These are phyloP conservation scores for Cyclotella distinguenda DNA, from an alignment of 108 stramenopile genomes.

Conservation along the genomic window DNA sequence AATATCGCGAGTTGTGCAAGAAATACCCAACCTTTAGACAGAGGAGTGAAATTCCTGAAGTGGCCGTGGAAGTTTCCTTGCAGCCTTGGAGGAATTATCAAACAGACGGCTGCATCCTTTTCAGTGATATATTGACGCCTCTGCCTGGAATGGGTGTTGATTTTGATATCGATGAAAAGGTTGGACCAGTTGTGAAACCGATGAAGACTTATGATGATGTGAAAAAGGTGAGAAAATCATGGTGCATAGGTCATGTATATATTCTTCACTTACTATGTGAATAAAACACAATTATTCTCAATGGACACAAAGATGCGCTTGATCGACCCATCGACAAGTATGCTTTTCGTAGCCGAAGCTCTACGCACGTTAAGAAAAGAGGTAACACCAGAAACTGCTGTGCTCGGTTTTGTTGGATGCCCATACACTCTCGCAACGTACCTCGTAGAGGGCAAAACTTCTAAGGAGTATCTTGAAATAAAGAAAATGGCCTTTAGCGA, in stretches of 20 bases:
- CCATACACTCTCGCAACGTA: slow-evolving; percentile 99
- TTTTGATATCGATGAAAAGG: slow-evolving; percentile 93
- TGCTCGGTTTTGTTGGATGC: slow-evolving; percentile 98
- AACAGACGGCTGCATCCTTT: slow-evolving; percentile 97
- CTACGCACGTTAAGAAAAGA: slow-evolving; percentile 85
- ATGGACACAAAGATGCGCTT: slow-evolving; percentile 62
- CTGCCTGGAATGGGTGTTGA: slow-evolving; percentile 97
- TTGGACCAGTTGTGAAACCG: slow-evolving; percentile 79
- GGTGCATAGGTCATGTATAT: not conserved
- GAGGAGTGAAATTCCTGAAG: slow-evolving; percentile 94
- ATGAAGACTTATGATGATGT: slow-evolving; percentile 74
- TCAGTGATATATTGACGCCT: slow-evolving; percentile 97
- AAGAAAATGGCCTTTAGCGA: slow-evolving; percentile 93
- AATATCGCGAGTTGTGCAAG: slow-evolving; percentile 95
- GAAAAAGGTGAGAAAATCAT: slow-evolving; percentile 31
- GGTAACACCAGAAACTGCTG: slow-evolving; percentile 88
- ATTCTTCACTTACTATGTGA: no score
- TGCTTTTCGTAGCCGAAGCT: slow-evolving; percentile 92
- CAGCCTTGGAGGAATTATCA: slow-evolving; percentile 96
- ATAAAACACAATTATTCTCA: no score
- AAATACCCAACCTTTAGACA: slow-evolving; percentile 94
- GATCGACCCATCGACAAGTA: slow-evolving; percentile 77
- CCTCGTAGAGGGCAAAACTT: slow-evolving; percentile 95
- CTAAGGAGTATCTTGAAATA: slow-evolving; percentile 90
- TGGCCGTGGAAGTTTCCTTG: slow-evolving; percentile 96